A percentile compares a stretch with the other conserved stretches of the same genome.
Conservation (phyloP, 306 rosid species). For the Leucaena leucocephala region DNA sequence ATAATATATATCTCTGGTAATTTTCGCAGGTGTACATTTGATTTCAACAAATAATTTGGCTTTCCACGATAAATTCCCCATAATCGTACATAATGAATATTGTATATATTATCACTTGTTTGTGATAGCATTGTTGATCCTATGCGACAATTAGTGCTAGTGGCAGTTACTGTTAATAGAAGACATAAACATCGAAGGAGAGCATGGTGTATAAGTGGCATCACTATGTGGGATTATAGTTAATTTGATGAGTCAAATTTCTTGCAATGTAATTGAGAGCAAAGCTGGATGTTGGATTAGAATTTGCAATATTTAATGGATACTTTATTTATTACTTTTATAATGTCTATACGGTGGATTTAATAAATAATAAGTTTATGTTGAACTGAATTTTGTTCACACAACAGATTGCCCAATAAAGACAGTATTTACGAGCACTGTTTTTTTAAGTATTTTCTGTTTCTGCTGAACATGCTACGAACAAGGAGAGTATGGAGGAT, state of each 20-base stretch:
- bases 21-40: conserved; percentile 26
- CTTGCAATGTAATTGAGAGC: not conserved
- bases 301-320: conserved; percentile 24
- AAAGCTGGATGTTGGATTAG: conserved; percentile 20
- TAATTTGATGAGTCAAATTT: conserved; percentile 10
- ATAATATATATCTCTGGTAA: not conserved
- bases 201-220: conserved; percentile 31
- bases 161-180: not conserved
- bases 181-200: conserved; percentile 27
- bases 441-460: not conserved
- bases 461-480: not conserved
- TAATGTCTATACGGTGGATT: not conserved
- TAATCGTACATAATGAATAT: not conserved
- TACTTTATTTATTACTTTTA: conserved; percentile 22
- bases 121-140: conserved; percentile 2
- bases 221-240: conserved; percentile 30
- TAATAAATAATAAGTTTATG: not conserved
- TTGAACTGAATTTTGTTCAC: not conserved
- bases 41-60: conserved; percentile 5
- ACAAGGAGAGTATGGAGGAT: not conserved
- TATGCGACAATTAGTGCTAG: conserved; percentile 19
- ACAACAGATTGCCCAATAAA: not conserved
- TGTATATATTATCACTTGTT: conserved; percentile 7
- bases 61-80: not conserved
- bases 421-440: not conserved